phyloP scores from a whole-genome alignment of 139 green algal species.

The Helicosporidium sp. region DNA sequence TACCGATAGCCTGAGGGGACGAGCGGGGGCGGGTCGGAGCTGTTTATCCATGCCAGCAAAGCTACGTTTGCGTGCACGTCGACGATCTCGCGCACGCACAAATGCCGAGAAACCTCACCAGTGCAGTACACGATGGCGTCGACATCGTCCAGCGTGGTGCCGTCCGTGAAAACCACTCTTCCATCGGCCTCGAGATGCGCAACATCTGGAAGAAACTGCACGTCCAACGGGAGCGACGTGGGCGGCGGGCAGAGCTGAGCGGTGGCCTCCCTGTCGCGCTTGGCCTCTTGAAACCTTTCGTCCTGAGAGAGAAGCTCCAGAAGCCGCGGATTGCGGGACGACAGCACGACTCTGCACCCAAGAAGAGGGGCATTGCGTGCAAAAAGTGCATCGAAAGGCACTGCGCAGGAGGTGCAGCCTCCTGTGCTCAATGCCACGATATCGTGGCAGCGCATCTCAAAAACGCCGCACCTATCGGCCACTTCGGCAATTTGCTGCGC shows the following conservation, averaged over 20 bases:
- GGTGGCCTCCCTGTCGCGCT: too few species aligned
- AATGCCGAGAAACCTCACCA: background rate
- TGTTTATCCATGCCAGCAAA: conserved; percentile 1
- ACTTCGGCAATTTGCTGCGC: conserved; percentile 26
- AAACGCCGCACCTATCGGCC: conserved; percentile 8
- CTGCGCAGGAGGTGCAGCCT: background rate
- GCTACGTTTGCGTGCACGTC: too few species aligned
- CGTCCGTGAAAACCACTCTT: conserved; percentile 6
- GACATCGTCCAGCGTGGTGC: conserved; percentile 9
- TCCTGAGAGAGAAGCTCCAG: too few species aligned
- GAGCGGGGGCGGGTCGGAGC: conserved; percentile 6
- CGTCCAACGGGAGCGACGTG: too few species aligned
- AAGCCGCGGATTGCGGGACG: too few species aligned
- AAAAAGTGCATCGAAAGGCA: background rate
- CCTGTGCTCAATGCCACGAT: background rate
- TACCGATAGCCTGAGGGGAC: conserved; percentile 33
- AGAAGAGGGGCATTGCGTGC: background rate
- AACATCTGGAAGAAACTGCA: too few species aligned
- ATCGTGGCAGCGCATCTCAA: too few species aligned
- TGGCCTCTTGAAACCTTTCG: too few species aligned
- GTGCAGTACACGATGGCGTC: conserved; percentile 35
- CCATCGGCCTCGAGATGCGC: too few species aligned
- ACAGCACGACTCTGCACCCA: too few species aligned
- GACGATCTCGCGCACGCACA: too few species aligned
- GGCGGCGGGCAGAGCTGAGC: too few species aligned